Evolutionary conservation across 129 eudicot species (phyloP).

Genomic region (Flaveria robusta): DNA sequence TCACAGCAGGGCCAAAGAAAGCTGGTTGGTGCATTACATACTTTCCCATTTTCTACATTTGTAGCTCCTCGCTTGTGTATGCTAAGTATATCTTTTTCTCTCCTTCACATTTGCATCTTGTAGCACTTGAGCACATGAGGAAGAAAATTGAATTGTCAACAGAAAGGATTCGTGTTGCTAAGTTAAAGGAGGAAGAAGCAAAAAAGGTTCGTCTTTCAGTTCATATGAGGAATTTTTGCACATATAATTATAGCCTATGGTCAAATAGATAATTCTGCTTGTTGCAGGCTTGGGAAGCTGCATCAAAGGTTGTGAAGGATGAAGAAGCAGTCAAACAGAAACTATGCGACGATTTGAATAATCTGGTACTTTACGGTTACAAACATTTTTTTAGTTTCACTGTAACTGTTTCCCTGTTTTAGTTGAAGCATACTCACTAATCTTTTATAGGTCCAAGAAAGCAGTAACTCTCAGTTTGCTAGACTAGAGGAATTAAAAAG

Average conservation of each 20-base stretch:
- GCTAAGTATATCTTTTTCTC: constrained; percentile 25
- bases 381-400: not conserved
- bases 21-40: constrained; percentile 60
- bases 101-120: constrained; percentile 18
- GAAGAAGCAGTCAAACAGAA: constrained; percentile 86
- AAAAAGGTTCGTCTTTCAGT: constrained; percentile 49
- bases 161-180: constrained; percentile 81
- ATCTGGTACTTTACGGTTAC: constrained; percentile 48
- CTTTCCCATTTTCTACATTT: not conserved
- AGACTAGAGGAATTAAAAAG: constrained; percentile 94
- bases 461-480: constrained; percentile 72
- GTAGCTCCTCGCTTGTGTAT: not conserved
- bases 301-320: constrained; percentile 77
- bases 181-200: constrained; percentile 84
- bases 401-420: not conserved
- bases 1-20: constrained; percentile 96
- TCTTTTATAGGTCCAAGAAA: constrained; percentile 73
- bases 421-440: constrained; percentile 7
- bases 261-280: constrained; percentile 17
- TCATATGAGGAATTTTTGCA: constrained; percentile 4
- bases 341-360: constrained; percentile 90
- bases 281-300: constrained; percentile 81
- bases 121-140: constrained; percentile 97
- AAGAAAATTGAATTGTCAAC: constrained; percentile 92
- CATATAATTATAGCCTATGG: constrained; percentile 1